Evolutionary conservation across 352 stramenopile genomes (phyloP), one percentile per base, ranked within the genome.

Genomic region (Pythium brassicae): DNA sequence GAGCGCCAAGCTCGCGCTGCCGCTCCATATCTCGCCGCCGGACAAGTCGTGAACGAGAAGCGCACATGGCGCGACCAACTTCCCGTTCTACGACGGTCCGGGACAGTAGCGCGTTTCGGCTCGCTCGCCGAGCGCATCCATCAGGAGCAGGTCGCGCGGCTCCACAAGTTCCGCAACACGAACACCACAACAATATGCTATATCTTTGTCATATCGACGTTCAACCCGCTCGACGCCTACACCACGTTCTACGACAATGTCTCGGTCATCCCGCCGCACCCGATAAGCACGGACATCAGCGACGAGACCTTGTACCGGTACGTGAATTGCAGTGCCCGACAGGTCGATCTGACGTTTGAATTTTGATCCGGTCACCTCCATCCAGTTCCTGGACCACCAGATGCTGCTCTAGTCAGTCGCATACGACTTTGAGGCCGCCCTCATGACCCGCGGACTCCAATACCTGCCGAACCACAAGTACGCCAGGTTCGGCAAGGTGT

Each of bases 271-370:
- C 11, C 32, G 19, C 14, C 29, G 23, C 50, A 29, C 12, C 57
- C 65, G 17, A 54, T 59, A 50, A 49, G 56, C 26, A 50, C 63
- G 17, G 66, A 86, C 60, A 67, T 71, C 12, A 71, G 60, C 23
- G 72, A 83, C 53, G 68, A 40, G 14, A 61, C 50, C 50, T 80
- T 83, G 61, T 9, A 63, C 82, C 22, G 69, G 61, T 62, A 9
- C 64, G 74, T 5, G 66, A 57, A 2, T 63, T 62, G 2, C 40
- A 69, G 11, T 54, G 45, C 7, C 72, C 58, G 14, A 80, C 70
- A 14, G 55, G 40, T 83, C 20, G 71, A 86, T 44, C 43, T 55
- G n/a, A 83, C 66, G 6, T 77, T 78, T 46, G 76, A n/a, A 71
- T 22, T 74, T 78, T 27, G 73, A 71, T 19, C 71, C 71, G 3